phyloP scores from a whole-genome alignment of 1,284 basidiomycete genomes.

The Moesziomyces sp. region DNA sequence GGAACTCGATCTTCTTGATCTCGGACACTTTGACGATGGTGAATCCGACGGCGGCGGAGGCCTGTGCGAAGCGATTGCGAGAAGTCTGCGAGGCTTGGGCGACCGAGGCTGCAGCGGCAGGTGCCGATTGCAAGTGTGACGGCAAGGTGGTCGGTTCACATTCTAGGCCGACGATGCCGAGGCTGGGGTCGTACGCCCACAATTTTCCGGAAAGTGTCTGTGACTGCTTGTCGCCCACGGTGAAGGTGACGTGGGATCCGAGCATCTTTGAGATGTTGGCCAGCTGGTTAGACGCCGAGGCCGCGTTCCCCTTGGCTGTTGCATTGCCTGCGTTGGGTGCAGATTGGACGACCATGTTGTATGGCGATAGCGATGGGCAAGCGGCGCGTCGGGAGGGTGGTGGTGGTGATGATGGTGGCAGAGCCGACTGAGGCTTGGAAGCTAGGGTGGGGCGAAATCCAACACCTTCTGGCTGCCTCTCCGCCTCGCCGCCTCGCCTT shows the following conservation, averaged over 20 bases:
- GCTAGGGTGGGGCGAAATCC: too few species aligned
- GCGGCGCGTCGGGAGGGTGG: neutral
- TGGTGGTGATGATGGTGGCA: neutral
- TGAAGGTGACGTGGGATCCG: constrained; percentile 34
- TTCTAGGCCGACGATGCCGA: constrained; percentile 60
- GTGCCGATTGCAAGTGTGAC: constrained; percentile 25
- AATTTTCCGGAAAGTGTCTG: constrained; percentile 54
- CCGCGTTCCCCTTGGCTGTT: constrained; percentile 16
- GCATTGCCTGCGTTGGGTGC: constrained; percentile 14
- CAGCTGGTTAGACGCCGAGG: constrained; percentile 26
- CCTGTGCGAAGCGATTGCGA: constrained; percentile 33
- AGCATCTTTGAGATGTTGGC: constrained; percentile 38
- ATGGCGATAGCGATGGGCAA: too few species aligned
- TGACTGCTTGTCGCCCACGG: constrained; percentile 37
- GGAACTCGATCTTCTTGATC: constrained; percentile 54
- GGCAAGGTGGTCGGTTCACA: constrained; percentile 35
- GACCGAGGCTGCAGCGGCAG: constrained; percentile 49
- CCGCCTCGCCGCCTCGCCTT: too few species aligned
- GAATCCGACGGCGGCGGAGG: constrained; percentile 49
- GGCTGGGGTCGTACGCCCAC: constrained; percentile 61
- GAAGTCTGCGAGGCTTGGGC: constrained; percentile 38
- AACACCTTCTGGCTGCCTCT: too few species aligned
- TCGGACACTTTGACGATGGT: constrained; percentile 55
- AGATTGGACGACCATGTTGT: constrained; percentile 18
- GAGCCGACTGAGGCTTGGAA: too few species aligned